Conservation (phyloP, 169 alveolate genomes). For the Eimeria sp. region DNA sequence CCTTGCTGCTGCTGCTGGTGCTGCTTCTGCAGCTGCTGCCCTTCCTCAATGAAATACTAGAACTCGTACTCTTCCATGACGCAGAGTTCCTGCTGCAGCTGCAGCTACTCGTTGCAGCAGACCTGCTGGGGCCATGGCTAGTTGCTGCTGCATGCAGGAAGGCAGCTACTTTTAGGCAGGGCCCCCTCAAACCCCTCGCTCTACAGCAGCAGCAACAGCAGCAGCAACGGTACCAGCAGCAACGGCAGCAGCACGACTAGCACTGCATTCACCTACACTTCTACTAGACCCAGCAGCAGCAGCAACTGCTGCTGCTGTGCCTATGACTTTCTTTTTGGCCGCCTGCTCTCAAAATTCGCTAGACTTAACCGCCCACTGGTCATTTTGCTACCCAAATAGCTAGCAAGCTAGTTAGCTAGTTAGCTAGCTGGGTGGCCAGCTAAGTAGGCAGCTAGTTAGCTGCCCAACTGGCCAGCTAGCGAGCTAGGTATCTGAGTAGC, state of each 20-base stretch:
- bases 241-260: not conserved
- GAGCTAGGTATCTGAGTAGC: no score
- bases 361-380: no score
- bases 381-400: no score
- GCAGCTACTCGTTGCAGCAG: conserved; percentile 14
- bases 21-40: conserved; percentile 76
- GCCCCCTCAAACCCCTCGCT: conserved; percentile 3
- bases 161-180: conserved; percentile 6
- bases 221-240: no score
- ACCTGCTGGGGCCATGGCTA: conserved; percentile 60
- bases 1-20: not conserved
- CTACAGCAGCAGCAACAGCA: not conserved
- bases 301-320: not conserved
- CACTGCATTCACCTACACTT: not conserved
- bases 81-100: conserved; percentile 5
- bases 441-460: not conserved
- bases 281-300: not conserved
- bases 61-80: conserved; percentile 78
- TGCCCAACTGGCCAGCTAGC: no score
- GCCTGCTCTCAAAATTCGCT: not conserved
- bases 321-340: not conserved
- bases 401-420: no score
- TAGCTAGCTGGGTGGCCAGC: no score
- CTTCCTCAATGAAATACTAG: conserved; percentile 65
- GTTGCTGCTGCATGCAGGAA: conserved; percentile 35